These are phyloP conservation scores for Geranium rotundifolium DNA, from an alignment of 345 rosid species.

Conservation along the genomic window DNA sequence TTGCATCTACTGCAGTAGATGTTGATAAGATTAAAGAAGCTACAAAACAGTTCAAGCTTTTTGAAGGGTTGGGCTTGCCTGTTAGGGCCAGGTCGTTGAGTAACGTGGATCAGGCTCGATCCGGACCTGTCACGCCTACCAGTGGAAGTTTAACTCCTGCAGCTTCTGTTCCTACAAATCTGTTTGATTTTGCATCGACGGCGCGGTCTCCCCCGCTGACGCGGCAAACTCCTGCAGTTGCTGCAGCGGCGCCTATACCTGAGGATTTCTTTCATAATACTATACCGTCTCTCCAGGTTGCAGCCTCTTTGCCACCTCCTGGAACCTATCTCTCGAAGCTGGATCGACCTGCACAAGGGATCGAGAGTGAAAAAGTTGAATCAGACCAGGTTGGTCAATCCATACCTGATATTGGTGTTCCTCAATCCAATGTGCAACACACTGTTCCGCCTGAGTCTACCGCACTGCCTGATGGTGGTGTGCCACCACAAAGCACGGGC, in stretches of 20 bases:
- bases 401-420: conserved; percentile 46
- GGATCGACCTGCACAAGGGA: conserved; percentile 48
- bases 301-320: conserved; percentile 70
- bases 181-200: conserved; percentile 38
- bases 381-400: conserved; percentile 35
- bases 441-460: conserved; percentile 33
- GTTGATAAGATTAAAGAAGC: conserved; percentile 95
- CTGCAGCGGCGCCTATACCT: conserved; percentile 59
- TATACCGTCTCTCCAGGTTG: conserved; percentile 79
- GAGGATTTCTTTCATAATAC: conserved; percentile 96
- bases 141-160: conserved; percentile 25
- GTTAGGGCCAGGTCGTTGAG: conserved; percentile 54
- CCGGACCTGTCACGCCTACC: conserved; percentile 33
- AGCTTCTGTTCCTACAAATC: conserved; percentile 50
- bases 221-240: conserved; percentile 2
- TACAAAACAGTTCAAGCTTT: conserved; percentile 69
- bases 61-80: conserved; percentile 72
- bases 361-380: conserved; percentile 22
- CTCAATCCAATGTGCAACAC: conserved; percentile 42
- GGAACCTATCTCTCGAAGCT: conserved; percentile 75
- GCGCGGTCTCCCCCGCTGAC: no score
- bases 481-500: conserved; percentile 55
- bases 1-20: conserved; percentile 62
- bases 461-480: conserved; percentile 84
- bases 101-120: conserved; percentile 39